Evolutionary conservation across 306 rosid species (phyloP), one percentile per base, ranked within the genome.

Genomic region (Fragaria vesca): DNA sequence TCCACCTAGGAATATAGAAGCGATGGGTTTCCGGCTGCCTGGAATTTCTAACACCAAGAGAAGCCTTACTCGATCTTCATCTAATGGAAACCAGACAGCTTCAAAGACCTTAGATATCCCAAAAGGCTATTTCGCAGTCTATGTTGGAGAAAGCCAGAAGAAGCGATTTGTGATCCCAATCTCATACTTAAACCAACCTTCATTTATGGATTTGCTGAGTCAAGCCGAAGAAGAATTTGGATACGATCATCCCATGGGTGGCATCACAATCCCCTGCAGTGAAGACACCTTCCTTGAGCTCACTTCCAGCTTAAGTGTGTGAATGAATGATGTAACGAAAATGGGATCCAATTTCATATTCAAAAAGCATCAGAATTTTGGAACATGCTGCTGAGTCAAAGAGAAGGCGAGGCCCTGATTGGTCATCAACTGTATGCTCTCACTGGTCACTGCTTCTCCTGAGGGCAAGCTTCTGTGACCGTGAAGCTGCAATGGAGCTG

Each of bases 171-270:
- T 54, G 24, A 54, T 54, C 0, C 61, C 61, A n/a, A 54, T 54
- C 0, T 54, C 61, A 6, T 54, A 18, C 26, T 20, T 58, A 17
- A 58, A 58, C 65, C 65, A 58, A 3, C 65, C 65, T 21, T 58
- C 34, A 58, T 58, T 58, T 1, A 24, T 8, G 34, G 34, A 58
- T 58, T 58, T 58, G 32, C 16, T 58, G 5, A 24, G 16, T 58
- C 65, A 58, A 58, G 65, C 65, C 11, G 65, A 58, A 58, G 65
- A 58, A 58, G 65, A 58, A 58, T 58, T 24, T 12, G 65, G 65
- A 21, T 58, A 58, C 34, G 34, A 58, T 24, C 65, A 58, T 58
- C 65, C 65, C 34, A 58, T 58, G 65, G 65, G 65, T 0, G 65
- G 65, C 4, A 58, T 58, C 65, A 58, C 65, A 10, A 58, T 58